Evolutionary conservation across 2,329 filamentous ascomycete genomes (phyloP).

Genomic region (Fusarium nurragi): DNA sequence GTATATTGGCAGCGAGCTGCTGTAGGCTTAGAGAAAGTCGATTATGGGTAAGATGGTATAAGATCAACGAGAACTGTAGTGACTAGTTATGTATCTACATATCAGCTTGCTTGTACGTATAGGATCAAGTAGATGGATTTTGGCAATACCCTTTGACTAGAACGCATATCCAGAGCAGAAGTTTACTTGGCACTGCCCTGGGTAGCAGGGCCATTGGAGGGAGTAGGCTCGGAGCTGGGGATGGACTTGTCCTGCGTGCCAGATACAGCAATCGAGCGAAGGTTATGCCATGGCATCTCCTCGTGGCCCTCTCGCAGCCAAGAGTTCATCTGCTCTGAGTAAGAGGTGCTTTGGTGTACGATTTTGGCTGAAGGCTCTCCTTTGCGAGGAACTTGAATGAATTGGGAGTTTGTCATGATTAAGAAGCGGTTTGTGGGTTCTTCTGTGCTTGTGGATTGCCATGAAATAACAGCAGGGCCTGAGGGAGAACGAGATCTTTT

Average conservation of each 20-base stretch:
- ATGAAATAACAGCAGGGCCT: not conserved
- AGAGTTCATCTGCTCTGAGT: not conserved
- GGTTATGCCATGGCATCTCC: slow-evolving; percentile 8
- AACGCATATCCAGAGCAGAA: accelerated
- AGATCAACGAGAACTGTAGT: accelerated
- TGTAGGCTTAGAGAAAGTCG: too few relatives aligned
- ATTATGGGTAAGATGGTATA: not conserved
- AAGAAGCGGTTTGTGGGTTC: not conserved
- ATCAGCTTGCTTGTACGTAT: not conserved
- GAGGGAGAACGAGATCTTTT: not conserved
- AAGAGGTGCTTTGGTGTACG: not conserved
- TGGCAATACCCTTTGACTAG: accelerated
- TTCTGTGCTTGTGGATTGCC: not conserved
- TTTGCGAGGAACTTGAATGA: accelerated
- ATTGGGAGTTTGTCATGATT: accelerated
- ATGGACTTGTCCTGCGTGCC: not conserved
- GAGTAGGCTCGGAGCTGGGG: accelerated
- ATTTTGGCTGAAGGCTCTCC: accelerated
- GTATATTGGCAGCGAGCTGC: too few relatives aligned
- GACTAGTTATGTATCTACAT: accelerated
- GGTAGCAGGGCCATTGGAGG: not conserved
- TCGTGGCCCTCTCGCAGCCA: slow-evolving; percentile 11
- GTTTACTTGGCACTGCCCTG: slow-evolving; percentile 4
- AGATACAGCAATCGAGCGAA: not conserved
- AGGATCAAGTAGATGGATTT: accelerated